These are phyloP conservation scores for Ochromonadaceae sp. DNA, from an alignment of 352 stramenopile species.

Conservation along the genomic window DNA sequence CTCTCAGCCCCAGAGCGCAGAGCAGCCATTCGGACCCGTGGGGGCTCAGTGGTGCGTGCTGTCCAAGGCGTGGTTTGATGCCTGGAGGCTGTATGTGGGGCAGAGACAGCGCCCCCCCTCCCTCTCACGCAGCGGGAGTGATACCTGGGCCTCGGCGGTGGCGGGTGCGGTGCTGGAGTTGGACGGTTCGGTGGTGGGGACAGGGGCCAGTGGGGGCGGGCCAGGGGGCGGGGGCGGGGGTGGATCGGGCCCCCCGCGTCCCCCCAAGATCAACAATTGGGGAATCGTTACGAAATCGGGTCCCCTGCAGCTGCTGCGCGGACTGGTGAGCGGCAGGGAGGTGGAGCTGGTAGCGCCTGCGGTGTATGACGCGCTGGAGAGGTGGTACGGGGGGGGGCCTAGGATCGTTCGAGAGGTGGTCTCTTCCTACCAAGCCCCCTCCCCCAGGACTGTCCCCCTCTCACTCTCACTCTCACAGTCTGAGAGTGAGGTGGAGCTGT, in stretches of 20 bases:
- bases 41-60: background rate
- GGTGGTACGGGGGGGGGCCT: conserved; percentile 73
- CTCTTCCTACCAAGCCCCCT: background rate
- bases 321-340: conserved; percentile 40
- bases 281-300: background rate
- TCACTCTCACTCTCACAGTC: too few species aligned
- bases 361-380: conserved; percentile 65
- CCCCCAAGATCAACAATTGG: too few species aligned
- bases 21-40: background rate
- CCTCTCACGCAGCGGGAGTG: too few species aligned
- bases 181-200: background rate
- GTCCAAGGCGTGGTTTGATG: background rate
- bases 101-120: too few species aligned
- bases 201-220: too few species aligned
- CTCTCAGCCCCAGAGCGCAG: too few species aligned
- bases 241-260: too few species aligned
- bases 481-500: conserved; percentile 31
- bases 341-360: conserved; percentile 63
- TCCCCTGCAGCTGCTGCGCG: conserved; percentile 4
- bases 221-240: too few species aligned
- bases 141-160: too few species aligned
- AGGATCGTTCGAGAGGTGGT: conserved; percentile 63
- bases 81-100: background rate
- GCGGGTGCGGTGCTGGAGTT: background rate
- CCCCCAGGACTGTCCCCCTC: too few species aligned